Conservation (phyloP, 176 grass and related monocot genomes). For the Carex littledalei region DNA sequence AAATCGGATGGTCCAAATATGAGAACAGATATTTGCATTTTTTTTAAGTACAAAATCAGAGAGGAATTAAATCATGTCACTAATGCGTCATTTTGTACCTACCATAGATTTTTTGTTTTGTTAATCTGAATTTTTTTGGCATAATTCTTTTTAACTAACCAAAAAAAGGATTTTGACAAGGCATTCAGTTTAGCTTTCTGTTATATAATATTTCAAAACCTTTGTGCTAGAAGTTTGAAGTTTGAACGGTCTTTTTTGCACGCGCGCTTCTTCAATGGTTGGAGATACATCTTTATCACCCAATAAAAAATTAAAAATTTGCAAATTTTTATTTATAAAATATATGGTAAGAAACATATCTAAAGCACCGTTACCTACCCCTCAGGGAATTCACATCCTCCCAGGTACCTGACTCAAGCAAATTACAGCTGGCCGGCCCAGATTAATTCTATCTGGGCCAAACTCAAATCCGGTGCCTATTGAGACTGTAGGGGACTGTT, state of each 20-base stretch:
- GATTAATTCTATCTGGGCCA: too few relatives aligned
- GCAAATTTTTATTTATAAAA: not conserved
- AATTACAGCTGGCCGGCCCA: too few relatives aligned
- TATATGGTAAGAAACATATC: not conserved
- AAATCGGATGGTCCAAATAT: not conserved
- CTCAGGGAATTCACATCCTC: too few relatives aligned
- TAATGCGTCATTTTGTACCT: not conserved
- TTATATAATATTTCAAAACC: not conserved
- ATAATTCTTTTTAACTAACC: not conserved
- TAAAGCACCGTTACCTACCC: not conserved
- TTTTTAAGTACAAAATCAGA: not conserved
- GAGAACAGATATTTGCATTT: too few relatives aligned
- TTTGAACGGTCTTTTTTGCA: constrained; percentile 1
- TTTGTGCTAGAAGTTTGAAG: constrained; percentile 8
- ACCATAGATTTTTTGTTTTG: not conserved
- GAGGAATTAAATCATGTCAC: not conserved
- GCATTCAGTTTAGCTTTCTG: not conserved
- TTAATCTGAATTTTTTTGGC: not conserved
- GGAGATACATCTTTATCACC: constrained; percentile 7
- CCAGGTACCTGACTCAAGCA: too few relatives aligned
- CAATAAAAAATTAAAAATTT: not conserved
- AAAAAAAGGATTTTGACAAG: not conserved
- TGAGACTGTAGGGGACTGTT: too few relatives aligned
- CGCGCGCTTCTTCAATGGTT: not conserved
- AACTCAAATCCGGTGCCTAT: too few relatives aligned